phyloP scores from a whole-genome alignment of 2,329 filamentous ascomycete species.

The Colletotrichum tofieldiae region DNA sequence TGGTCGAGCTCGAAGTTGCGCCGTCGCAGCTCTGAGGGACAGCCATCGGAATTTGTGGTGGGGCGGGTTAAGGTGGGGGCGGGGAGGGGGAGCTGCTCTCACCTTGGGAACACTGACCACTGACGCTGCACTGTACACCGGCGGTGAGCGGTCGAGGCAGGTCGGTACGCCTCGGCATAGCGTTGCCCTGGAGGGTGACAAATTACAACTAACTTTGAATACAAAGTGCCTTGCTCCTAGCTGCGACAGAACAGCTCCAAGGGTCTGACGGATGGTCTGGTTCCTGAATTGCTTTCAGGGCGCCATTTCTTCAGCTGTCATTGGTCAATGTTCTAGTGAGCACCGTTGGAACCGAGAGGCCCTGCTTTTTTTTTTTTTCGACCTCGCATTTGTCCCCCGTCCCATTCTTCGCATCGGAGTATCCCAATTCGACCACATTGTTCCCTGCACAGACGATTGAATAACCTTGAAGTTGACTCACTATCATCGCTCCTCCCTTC shows the following conservation, averaged over 20 bases:
- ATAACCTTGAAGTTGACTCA: conserved; percentile 30
- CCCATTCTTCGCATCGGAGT: conserved; percentile 11
- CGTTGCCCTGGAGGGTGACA: conserved; percentile 12
- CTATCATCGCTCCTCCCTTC: neutral
- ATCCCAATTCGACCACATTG: conserved; percentile 34
- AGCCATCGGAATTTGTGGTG: conserved; percentile 35
- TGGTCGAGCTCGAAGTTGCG: conserved; percentile 4
- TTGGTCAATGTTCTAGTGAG: conserved; percentile 28
- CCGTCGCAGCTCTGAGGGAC: conserved; percentile 2
- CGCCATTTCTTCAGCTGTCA: neutral
- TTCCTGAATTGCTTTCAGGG: conserved; percentile 35
- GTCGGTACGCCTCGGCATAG: conserved; percentile 40
- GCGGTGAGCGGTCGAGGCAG: conserved; percentile 32
- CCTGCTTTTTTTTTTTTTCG: conserved; percentile 30
- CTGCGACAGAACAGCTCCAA: neutral
- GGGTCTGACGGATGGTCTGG: conserved; percentile 31
- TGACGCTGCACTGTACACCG: conserved; percentile 14
- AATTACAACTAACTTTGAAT: conserved; percentile 23
- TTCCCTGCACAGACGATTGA: conserved; percentile 16
- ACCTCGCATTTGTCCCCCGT: conserved; percentile 41
- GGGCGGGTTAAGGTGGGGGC: conserved; percentile 34
- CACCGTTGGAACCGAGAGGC: conserved; percentile 18
- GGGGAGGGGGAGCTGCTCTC: conserved; percentile 20
- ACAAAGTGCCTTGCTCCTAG: neutral
- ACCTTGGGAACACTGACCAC: neutral